These are phyloP conservation scores for Brassica cretica DNA, from an alignment of 345 rosid species.

Conservation along the genomic window DNA sequence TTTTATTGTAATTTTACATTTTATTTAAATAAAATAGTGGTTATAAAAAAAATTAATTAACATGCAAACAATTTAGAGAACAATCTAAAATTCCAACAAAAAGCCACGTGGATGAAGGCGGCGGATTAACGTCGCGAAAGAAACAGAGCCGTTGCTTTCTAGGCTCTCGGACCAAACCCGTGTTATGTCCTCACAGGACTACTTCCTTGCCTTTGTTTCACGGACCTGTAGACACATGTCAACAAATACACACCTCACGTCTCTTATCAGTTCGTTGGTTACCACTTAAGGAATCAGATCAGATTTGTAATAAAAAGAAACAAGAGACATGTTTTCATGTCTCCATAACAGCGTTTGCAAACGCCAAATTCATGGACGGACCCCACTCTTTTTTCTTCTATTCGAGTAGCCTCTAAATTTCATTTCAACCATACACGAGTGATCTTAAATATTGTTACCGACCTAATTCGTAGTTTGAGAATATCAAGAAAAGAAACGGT, in stretches of 20 bases:
- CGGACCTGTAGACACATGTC: slow-evolving; percentile 17
- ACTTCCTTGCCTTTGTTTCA: background rate
- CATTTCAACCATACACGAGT: slow-evolving; percentile 21
- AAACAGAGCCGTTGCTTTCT: slow-evolving; percentile 17
- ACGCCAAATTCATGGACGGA: background rate
- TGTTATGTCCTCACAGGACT: background rate
- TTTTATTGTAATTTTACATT: too few relatives aligned
- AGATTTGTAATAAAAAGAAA: background rate
- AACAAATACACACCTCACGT: background rate
- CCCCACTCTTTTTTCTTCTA: background rate
- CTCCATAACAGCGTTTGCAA: slow-evolving; percentile 16
- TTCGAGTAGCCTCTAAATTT: background rate
- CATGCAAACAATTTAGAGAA: background rate
- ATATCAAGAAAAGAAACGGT: background rate
- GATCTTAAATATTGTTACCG: slow-evolving; percentile 6
- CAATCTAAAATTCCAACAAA: background rate
- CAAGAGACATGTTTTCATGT: slow-evolving; percentile 9
- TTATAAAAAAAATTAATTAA: too few relatives aligned
- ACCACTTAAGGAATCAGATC: slow-evolving; percentile 7
- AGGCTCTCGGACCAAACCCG: background rate
- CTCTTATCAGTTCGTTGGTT: slow-evolving; percentile 23
- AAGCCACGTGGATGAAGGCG: slow-evolving; percentile 27
- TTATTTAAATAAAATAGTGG: too few relatives aligned
- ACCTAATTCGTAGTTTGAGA: slow-evolving; percentile 1
- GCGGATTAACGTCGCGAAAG: slow-evolving; percentile 27